Conservation (phyloP, 768 basidiomycete species). For the Lactifluus volemus region DNA sequence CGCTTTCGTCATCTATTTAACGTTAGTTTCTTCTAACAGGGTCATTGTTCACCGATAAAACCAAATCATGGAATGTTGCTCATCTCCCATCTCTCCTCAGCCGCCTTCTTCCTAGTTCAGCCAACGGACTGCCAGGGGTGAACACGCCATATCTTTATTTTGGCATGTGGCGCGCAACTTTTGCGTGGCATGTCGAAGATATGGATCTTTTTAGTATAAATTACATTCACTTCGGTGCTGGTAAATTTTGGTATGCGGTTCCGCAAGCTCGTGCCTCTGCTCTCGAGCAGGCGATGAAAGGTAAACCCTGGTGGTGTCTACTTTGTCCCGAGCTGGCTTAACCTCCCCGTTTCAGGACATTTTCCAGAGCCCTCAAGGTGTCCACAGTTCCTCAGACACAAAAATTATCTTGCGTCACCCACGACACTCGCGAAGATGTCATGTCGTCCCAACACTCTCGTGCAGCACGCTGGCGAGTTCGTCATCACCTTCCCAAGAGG, state of each 20-base stretch:
- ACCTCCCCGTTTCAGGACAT: conserved; percentile 43
- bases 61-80: conserved; percentile 90
- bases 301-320: conserved; percentile 32
- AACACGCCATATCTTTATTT: conserved; percentile 98
- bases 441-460: conserved; percentile 76
- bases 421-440: conserved; percentile 69
- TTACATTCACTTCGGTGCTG: conserved; percentile 96
- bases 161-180: conserved; percentile 98
- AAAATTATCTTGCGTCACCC: conserved; percentile 90
- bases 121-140: conserved; percentile 80
- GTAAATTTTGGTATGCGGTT: conserved; percentile 95
- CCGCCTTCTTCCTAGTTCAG: conserved; percentile 60
- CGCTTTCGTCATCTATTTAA: not conserved
- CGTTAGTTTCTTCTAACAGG: conserved; percentile 29
- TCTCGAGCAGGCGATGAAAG: conserved; percentile 86
- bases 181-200: conserved; percentile 99
- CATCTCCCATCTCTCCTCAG: conserved; percentile 79
- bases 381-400: conserved; percentile 92
- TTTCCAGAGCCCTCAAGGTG: conserved; percentile 82
- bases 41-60: conserved; percentile 64
- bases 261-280: conserved; percentile 77
- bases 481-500: conserved; percentile 93
- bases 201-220: conserved; percentile 99
- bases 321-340: not conserved
- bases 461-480: conserved; percentile 92